Evolutionary conservation across 1,284 basidiomycete genomes (phyloP), one percentile per base, ranked within the genome.

Genomic region (Naganishia liquefaciens): DNA sequence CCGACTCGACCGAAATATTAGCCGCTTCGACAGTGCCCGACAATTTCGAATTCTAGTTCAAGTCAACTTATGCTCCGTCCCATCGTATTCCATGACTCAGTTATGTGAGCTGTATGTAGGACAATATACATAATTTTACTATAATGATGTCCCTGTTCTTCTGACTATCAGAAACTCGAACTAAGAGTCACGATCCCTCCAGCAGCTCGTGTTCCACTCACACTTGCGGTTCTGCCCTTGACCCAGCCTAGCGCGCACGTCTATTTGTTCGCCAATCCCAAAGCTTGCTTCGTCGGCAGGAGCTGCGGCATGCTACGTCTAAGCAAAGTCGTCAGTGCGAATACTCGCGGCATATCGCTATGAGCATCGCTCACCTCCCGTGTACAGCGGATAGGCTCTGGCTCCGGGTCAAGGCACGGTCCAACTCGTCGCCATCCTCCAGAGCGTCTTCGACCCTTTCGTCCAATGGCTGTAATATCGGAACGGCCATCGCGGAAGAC

Each of bases 301-400:
- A 60, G 57, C 30, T 60, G 57, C 10, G 57, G 57, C 47, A 50
- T 60, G 25, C 57, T 60, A 19, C 57, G 57, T 25, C 57, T 60
- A 23, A 19, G 3, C 19, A n/a, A 27, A 25, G 2, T 15, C 25
- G 27, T 50, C 21, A 46, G 23, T 3, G 5, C n/a, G n/a, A 11
- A 2, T 33, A 21, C 23, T 13, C 6, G 19, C 9, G 13, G 33
- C 33, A n/a, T 42, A 21, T 6, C 0, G 9, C 15, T 17, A 5
- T 27, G 5, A 10, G 27, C 21, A 5, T 21, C 4, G 39, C 57
- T 60, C 37, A 60, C 57, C 57, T 49, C 23, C 46, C 46, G 25
- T 27, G 57, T 11, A 60, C 43, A n/a, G 57, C 57, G 3, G 33
- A 7, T 37, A 33, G 17, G 44, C 57, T 60, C 11, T 27, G 37